phyloP scores from a whole-genome alignment of 257 asterid genomes.

The Solanum chilense region DNA sequence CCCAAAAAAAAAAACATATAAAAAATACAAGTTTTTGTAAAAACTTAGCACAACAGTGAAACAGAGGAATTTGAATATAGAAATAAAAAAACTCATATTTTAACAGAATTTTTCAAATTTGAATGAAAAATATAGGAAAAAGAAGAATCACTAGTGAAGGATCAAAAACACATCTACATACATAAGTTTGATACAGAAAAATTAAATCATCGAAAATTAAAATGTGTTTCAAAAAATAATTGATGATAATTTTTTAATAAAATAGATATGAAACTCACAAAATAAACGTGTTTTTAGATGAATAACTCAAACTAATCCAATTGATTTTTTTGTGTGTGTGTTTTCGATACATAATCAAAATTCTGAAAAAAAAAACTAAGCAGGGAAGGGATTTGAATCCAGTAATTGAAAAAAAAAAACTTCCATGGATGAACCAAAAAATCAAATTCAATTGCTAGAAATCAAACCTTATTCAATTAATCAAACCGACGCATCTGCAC shows the following conservation, averaged over 20 bases:
- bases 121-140: neutral
- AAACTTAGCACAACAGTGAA: neutral
- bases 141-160: neutral
- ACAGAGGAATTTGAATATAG: neutral
- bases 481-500: neutral
- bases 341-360: neutral
- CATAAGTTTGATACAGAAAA: neutral
- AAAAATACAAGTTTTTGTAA: neutral
- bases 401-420: neutral
- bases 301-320: neutral
- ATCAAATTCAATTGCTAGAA: neutral
- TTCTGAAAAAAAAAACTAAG: neutral
- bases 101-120: neutral
- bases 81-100: neutral
- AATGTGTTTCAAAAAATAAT: too few relatives aligned
- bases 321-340: neutral
- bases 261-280: neutral
- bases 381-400: neutral
- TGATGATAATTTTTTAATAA: rapidly evolving
- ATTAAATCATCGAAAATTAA: rapidly evolving
- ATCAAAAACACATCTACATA: neutral
- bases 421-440: neutral
- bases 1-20: neutral
- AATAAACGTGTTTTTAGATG: too few relatives aligned
- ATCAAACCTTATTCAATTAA: neutral